Base-by-base conservation (phyloP, 768 basidiomycete species). In the Lactarius deliciosus region DNA sequence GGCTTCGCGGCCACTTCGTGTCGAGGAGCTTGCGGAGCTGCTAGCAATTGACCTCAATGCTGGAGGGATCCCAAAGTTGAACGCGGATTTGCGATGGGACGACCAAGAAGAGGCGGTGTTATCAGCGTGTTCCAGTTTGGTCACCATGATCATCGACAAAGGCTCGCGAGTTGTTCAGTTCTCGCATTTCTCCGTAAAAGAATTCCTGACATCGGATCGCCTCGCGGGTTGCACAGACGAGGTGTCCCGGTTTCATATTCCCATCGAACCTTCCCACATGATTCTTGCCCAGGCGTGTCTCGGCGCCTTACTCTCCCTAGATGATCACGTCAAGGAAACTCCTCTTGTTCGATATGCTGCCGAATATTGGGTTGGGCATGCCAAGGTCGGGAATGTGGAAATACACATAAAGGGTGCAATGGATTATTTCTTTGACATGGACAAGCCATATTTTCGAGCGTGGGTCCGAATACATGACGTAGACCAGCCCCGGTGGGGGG, bases 201-300 rank as follows among this genome's bases (percentile, higher is more conserved):
- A 53, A 22, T 53, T 25, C 25, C 50, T 53, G 5, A 53, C 50
- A 2, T 53, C 50, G 2, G 0, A 5, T 7, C 50, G 50, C 5
- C 25, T 53, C 0, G 25, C 50, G 9, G 6, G 13, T 53, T 53
- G 0, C 5, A 25, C 10, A 0, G 50, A 3, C 15, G 50, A 28
- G 13, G 5, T 53, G 0, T 53, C 50, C 11, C 5, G 2, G 50
- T 53, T 53, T 28, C 34, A 57, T 38, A 30, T 47, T 38, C n/a
- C 3, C 22, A 2, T 36, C 20, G 38, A 43, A 15, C 20, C 34
- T 28, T 43, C 63, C 0, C 63, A 64, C 25, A 5, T 11, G 4
- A 30, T 45, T 18, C 32, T 64, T 22, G 41, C 59, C 28, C 61
- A 28, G 15, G 38, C 36, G n/a, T 36, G 38, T 30, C 54, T 63